phyloP scores from a whole-genome alignment of 2,329 filamentous ascomycete genomes.

The Xylaria sp. region DNA sequence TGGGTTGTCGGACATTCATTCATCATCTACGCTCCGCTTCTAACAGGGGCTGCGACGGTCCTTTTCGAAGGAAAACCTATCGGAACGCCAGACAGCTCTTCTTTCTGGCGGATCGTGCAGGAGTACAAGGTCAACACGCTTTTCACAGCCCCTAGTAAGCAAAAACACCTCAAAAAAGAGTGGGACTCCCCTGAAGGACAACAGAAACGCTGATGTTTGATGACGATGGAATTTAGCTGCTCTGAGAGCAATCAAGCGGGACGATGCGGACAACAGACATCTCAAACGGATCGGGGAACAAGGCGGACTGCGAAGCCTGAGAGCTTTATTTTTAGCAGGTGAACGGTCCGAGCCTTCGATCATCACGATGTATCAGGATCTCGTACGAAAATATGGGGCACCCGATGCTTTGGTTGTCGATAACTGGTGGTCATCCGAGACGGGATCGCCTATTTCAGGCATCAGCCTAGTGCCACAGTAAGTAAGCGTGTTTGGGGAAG shows the following conservation, averaged over 20 bases:
- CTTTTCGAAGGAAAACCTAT: constrained; percentile 95
- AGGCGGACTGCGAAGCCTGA: constrained; percentile 76
- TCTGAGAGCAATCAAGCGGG: constrained; percentile 84
- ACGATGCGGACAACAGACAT: constrained; percentile 78
- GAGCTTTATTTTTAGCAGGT: constrained; percentile 84
- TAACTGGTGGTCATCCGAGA: constrained; percentile 71
- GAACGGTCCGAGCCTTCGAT: constrained; percentile 91
- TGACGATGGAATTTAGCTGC: constrained; percentile 57
- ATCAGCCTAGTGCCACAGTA: constrained; percentile 64
- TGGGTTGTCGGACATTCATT: constrained; percentile 92
- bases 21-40: constrained; percentile 87
- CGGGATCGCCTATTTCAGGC: constrained; percentile 67
- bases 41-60: constrained; percentile 85
- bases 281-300: constrained; percentile 71
- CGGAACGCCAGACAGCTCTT: constrained; percentile 85
- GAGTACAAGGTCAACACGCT: constrained; percentile 86
- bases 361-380: constrained; percentile 79
- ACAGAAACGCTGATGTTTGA: background rate
- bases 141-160: constrained; percentile 80
- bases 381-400: constrained; percentile 74
- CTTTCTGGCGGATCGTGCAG: constrained; percentile 87
- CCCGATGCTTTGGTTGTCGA: constrained; percentile 67
- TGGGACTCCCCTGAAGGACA: background rate
- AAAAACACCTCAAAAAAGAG: background rate
- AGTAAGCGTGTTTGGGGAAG: background rate